Percentiles rank a stretch among this genome's conserved stretches.
Evolutionary conservation across 176 grass and related monocot genomes (phyloP).

Genomic region (Phragmites australis): DNA sequence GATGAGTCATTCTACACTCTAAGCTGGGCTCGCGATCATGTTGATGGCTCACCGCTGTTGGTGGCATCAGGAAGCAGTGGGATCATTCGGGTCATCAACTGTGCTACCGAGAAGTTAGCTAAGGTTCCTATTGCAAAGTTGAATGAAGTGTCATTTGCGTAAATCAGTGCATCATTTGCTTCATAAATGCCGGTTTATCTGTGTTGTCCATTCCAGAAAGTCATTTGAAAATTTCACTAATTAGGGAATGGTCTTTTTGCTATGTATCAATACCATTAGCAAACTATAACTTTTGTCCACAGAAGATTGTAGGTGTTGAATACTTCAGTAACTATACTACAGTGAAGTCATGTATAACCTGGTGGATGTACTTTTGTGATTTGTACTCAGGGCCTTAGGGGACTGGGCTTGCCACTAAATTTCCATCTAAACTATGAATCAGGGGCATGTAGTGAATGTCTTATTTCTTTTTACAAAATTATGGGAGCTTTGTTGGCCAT

Average conservation of each 20-base stretch:
- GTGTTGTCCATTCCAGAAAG: background rate
- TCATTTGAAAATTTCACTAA: background rate
- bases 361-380: background rate
- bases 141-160: conserved; percentile 8
- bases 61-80: conserved; percentile 82
- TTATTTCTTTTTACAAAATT: conserved; percentile 27
- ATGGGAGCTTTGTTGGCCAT: conserved; percentile 92
- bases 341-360: background rate
- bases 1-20: conserved; percentile 95
- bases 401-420: conserved; percentile 1
- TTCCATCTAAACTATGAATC: conserved; percentile 14
- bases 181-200: conserved; percentile 6
- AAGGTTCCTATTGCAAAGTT: conserved; percentile 47
- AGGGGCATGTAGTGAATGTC: background rate
- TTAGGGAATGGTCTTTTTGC: background rate
- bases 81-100: conserved; percentile 84
- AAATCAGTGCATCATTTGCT: conserved; percentile 5
- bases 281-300: conserved; percentile 22
- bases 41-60: conserved; percentile 76
- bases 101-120: conserved; percentile 77
- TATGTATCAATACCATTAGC: background rate
- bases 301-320: conserved; percentile 10
- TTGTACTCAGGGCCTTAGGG: background rate
- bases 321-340: conserved; percentile 2
- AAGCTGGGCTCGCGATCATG: conserved; percentile 80